Evolutionary conservation across 345 rosid species (phyloP), one percentile per base, ranked within the genome.

Genomic region (Euphorbia lathyris): DNA sequence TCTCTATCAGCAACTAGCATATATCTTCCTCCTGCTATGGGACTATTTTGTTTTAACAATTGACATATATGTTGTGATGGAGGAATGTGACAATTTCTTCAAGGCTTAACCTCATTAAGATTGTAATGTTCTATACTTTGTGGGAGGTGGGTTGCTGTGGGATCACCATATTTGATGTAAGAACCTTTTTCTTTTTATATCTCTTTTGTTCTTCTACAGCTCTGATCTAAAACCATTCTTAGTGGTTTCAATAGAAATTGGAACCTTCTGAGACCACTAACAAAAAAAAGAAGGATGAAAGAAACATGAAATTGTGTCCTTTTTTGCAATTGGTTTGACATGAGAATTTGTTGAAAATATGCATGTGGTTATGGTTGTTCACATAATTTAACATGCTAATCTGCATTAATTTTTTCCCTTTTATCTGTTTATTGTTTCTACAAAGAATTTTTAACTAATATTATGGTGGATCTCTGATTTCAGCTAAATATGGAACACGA

Each of bases 401-500:
- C n/a, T 56, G 60, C 30, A 20, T 53, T 23, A 53, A 45, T 0
- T 62, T 3, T 16, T 62, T 23, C 2, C 30, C 51, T 40, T 27
- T 8, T 63, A n/a, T 30, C 4, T 63, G 19, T 47, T 25, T 7
- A 10, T 48, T 19, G 9, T 60, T 23, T 65, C 34, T 66, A 58
- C 50, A 52, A 40, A 36, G 23, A 30, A 20, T 16, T 50, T 38
- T 10, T 34, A 11, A 23, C 42, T 9, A 47, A 30, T 36, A 9
- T 20, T n/a, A 20, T 32, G 64, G 23, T 25, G 20, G 34, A 61
- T 71, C 51, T 67, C 43, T 55, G 58, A 59, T 65, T 80, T 78
- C 91, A 94, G 97, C 90, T 63, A 84, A 75, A 74, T 91, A 85
- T 80, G 97, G 97, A 38, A 87, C 93, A 9, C 85, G 76, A 3